Conservation (phyloP, 2,329 filamentous ascomycete genomes). For the Colletotrichum lupini region DNA sequence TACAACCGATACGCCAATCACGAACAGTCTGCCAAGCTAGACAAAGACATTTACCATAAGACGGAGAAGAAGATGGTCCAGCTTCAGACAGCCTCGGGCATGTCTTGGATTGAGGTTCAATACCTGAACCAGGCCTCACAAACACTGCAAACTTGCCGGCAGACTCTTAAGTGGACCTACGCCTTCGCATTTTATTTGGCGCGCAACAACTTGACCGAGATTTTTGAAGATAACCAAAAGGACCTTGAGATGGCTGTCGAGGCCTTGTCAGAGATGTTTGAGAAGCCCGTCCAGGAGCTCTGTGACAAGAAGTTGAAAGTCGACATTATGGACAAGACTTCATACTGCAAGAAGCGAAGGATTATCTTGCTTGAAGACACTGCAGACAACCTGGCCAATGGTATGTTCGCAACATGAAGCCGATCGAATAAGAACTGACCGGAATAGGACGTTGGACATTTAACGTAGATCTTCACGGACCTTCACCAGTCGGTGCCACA, state of each 20-base stretch:
- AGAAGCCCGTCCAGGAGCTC: constrained; percentile 92
- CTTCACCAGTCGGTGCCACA: constrained; percentile 37
- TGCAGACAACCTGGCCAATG: constrained; percentile 88
- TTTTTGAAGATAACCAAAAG: constrained; percentile 99
- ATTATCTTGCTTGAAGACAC: constrained; percentile 93
- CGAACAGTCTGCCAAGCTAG: constrained; percentile 95
- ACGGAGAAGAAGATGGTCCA: constrained; percentile 99
- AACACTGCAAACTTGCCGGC: constrained; percentile 94
- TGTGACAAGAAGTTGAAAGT: constrained; percentile 91
- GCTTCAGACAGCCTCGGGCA: constrained; percentile 90
- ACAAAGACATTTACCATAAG: constrained; percentile 95
- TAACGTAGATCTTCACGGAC: constrained; percentile 48
- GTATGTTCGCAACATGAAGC: constrained; percentile 61
- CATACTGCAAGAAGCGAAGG: constrained; percentile 93
- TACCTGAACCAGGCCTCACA: constrained; percentile 95
- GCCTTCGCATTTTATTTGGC: constrained; percentile 98
- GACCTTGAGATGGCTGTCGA: constrained; percentile 98
- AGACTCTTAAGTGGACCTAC: constrained; percentile 99
- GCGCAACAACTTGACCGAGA: constrained; percentile 93
- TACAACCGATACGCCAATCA: constrained; percentile 99
- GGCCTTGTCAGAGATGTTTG: constrained; percentile 98
- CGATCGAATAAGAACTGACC: constrained; percentile 39
- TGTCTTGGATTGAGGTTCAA: constrained; percentile 99
- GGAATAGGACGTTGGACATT: constrained; percentile 59
- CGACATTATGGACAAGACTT: constrained; percentile 98